Evolutionary conservation across 2,329 filamentous ascomycete species (phyloP).

Genomic region (Xylaria sp.): DNA sequence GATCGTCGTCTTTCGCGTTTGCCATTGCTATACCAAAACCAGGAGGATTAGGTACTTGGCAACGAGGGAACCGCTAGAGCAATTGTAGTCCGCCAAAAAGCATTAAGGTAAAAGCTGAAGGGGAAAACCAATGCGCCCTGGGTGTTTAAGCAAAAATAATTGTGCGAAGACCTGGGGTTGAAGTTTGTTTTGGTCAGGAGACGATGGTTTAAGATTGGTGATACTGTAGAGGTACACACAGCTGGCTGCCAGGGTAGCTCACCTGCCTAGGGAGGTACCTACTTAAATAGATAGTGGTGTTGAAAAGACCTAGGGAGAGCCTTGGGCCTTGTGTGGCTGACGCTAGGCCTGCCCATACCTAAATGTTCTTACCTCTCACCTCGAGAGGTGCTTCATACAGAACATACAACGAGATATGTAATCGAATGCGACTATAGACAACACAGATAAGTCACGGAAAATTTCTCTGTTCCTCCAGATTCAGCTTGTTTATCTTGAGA

Average conservation of each 20-base stretch:
- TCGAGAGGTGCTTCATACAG: too few species aligned
- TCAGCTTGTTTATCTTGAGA: not conserved
- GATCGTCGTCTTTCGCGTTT: slow-evolving; percentile 51
- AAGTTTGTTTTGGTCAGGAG: slow-evolving; percentile 10
- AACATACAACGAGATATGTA: too few species aligned
- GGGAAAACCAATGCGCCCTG: not conserved
- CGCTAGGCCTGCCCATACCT: not conserved
- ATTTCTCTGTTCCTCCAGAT: not conserved
- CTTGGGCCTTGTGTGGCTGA: slow-evolving; percentile 20
- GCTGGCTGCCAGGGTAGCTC: slow-evolving; percentile 13
- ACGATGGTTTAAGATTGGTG: not conserved
- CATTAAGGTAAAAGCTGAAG: not conserved
- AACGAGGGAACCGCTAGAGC: not conserved
- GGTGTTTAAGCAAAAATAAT: not conserved
- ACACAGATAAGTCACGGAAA: too few species aligned
- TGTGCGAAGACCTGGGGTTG: not conserved
- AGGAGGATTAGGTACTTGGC: not conserved
- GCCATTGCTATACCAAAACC: slow-evolving; percentile 40
- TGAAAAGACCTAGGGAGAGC: not conserved
- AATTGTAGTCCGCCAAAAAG: not conserved
- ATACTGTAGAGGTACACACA: slow-evolving; percentile 14
- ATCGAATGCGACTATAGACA: too few species aligned
- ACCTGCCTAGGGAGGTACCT: not conserved
- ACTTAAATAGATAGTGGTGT: not conserved
- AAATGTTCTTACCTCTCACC: too few species aligned